These are phyloP conservation scores for Flaveria linearis DNA, from an alignment of 129 eudicot species.

Conservation along the genomic window DNA sequence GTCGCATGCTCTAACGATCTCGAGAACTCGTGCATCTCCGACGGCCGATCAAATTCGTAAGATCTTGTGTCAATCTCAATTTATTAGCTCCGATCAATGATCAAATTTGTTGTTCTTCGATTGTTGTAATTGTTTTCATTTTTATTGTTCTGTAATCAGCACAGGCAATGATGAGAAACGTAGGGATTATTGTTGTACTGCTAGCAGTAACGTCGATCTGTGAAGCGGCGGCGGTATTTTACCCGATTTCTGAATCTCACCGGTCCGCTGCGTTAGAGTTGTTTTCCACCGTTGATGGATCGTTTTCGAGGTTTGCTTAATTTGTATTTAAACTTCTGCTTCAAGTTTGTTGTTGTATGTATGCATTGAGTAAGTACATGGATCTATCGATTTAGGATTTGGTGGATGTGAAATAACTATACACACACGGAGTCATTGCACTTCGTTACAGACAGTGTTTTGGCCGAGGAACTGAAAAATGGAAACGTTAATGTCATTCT, in stretches of 20 bases:
- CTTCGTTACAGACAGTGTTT: background rate
- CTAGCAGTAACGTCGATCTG: slow-evolving; percentile 50
- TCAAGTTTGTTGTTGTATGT: background rate
- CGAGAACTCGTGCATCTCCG: slow-evolving; percentile 7
- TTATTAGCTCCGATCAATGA: slow-evolving; percentile 8
- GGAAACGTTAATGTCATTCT: background rate
- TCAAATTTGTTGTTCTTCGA: background rate
- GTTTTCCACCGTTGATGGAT: slow-evolving; percentile 53
- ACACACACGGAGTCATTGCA: background rate
- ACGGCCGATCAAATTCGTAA: slow-evolving; percentile 29
- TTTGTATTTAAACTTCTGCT: slow-evolving; percentile 31
- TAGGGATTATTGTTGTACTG: slow-evolving; percentile 48
- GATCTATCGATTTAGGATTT: background rate
- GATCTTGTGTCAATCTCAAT: slow-evolving; percentile 17
- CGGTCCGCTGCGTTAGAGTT: slow-evolving; percentile 74
- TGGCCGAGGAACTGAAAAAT: too few relatives aligned
- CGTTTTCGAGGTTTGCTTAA: slow-evolving; percentile 52
- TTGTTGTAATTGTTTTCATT: background rate
- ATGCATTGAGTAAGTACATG: background rate
- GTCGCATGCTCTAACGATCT: slow-evolving; percentile 30
- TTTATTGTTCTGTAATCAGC: background rate
- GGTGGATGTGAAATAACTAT: background rate
- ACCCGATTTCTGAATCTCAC: slow-evolving; percentile 72
- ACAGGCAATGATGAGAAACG: slow-evolving; percentile 57
- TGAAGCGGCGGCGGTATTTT: slow-evolving; percentile 53